These are phyloP conservation scores for Ustilago lituana DNA, from an alignment of 1,284 basidiomycete genomes.

Conservation along the genomic window DNA sequence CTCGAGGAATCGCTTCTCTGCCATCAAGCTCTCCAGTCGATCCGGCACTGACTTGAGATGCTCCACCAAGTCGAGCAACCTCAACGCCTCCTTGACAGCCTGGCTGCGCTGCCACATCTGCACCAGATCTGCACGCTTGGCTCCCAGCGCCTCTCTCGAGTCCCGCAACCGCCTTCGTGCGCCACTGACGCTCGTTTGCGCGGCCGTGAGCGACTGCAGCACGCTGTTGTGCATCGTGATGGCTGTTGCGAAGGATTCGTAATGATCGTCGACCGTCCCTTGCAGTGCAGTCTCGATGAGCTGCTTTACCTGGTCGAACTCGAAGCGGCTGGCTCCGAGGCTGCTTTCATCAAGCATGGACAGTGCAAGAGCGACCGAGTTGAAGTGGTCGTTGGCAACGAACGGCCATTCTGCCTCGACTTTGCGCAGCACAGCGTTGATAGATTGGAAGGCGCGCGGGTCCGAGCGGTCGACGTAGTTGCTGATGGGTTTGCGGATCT, in stretches of 20 bases:
- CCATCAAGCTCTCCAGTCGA: slow-evolving; percentile 88
- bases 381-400: slow-evolving; percentile 63
- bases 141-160: slow-evolving; percentile 63
- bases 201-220: slow-evolving; percentile 45
- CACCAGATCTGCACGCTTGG: slow-evolving; percentile 64
- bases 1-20: slow-evolving; percentile 90
- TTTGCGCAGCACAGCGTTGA: slow-evolving; percentile 65
- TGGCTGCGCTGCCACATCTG: slow-evolving; percentile 66
- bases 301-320: slow-evolving; percentile 58
- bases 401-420: slow-evolving; percentile 64
- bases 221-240: slow-evolving; percentile 66
- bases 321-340: slow-evolving; percentile 49
- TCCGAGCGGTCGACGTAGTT: slow-evolving; percentile 52
- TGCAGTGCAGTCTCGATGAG: slow-evolving; percentile 61
- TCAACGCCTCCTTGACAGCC: slow-evolving; percentile 61
- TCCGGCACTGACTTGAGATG: slow-evolving; percentile 91
- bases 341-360: slow-evolving; percentile 62
- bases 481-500: slow-evolving; percentile 34
- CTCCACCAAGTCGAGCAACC: slow-evolving; percentile 62
- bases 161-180: slow-evolving; percentile 55
- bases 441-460: slow-evolving; percentile 52
- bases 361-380: slow-evolving; percentile 58
- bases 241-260: slow-evolving; percentile 66
- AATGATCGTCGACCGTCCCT: slow-evolving; percentile 66
- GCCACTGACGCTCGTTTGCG: slow-evolving; percentile 56